Evolutionary conservation across 2,329 filamentous ascomycete species (phyloP), one percentile per base, ranked within the genome.

Genomic region (Emericellopsis atlantica): DNA sequence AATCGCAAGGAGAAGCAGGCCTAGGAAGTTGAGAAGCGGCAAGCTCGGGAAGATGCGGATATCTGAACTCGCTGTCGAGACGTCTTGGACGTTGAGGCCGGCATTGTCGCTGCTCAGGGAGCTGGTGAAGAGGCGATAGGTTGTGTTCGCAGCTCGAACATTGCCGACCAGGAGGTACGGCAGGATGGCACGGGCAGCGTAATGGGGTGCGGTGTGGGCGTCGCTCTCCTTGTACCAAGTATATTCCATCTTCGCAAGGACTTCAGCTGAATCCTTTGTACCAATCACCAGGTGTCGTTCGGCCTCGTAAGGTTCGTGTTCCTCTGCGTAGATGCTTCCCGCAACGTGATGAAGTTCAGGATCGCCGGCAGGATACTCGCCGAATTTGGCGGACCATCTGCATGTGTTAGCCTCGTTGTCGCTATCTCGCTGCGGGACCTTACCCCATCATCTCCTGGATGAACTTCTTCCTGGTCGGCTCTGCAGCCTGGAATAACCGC

Each of bases 1-100:
- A 29, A 94, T 75, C 15, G 86, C 83, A 40, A 95, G 69, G 40
- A 96, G 66, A 39, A 98, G 66, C 49, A 98, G 67, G 24, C 81
- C 85, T 43, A 96, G 72, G 64, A 96, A 96, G 65, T 98, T 98
- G 53, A 98, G 72, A 41, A 98, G 73, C n/a, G 92, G 92, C 47
- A 98, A 66, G 44, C 84, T 86, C 0, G 90, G 89, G 61, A 93
- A 96, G 44, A 96, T 75, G 47, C 83, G 81, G 36, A 84, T 63
- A 46, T 94, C 87, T 41, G 79, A 78, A 36, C 68, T 77, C 35
- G 76, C 70, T 50, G 80, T 84, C 55, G 82, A 84, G 40, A 95
- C 84, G 53, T 88, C 79, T 60, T 96, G 87, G 6, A 84, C 79
- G 32, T 70, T 73, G n/a, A 94, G 74, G 23, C 60, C 57, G 36